Base-by-base conservation (phyloP, 345 rosid genomes). In the Moricandia moricandioides region DNA sequence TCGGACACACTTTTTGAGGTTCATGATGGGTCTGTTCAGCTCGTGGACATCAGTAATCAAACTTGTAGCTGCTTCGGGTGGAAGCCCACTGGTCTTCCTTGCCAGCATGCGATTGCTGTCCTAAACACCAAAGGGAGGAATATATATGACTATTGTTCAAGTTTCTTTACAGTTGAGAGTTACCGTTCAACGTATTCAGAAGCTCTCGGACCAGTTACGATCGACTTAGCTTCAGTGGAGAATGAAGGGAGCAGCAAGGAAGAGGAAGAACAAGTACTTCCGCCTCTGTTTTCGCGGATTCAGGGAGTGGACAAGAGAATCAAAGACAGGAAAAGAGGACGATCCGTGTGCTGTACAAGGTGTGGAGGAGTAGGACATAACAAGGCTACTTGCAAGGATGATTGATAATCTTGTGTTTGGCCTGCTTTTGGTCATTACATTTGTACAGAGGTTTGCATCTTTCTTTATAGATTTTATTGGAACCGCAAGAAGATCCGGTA, bases 351-450 rank as follows among this genome's bases (percentile, higher is more conserved):
- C 33, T 91, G 97, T 86, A 80, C 88, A 70, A 87, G 70, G 75
- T 93, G 96, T 82, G 88, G 85, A 70, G 90, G 90, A 39, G 92
- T 84, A 34, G 98, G 98, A 78, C 97, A 91, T 75, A 89, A 89
- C 70, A 91, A 89, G 76, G 84, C 82, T 29, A 84, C 96, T 30
- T 91, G 98, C 86, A 93, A 91, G 80, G 92, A 80, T 51, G 68
- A 70, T 62, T 78, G 66, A 70, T 55, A 5, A n/a, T 76, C 18
- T 10, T 39, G 43, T 72, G 26, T 57, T 66, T n/a, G 60, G 65
- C 33, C 63, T 76, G 12, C 34, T 17, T 69, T 64, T 61, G 26
- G 34, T 75, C 57, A 75, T 31, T 61, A 62, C 63, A 51, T 30
- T 62, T 75, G 74, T 75, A 75, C 69, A 75, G 62, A 75, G 73